Base-by-base conservation (phyloP, 148 eudicot genomes). In the Silene conica region DNA sequence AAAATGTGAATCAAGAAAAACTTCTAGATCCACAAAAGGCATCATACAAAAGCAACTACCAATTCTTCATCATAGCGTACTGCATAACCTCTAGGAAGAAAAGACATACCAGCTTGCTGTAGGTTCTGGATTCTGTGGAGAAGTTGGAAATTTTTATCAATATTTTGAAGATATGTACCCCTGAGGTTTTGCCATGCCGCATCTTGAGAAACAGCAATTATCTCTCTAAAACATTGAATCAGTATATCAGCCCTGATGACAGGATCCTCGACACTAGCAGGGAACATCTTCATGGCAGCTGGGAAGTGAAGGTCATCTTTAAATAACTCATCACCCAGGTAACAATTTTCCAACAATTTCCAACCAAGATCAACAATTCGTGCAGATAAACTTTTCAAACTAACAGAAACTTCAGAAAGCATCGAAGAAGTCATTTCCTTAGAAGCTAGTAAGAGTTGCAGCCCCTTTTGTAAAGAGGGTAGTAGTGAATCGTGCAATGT, bases 221-320 rank as follows among this genome's bases (percentile, higher is more conserved):
- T 86, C 76, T 94, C 98, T 75, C 83, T 90, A 55, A 94, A 82
- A 56, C 90, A 82, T 76, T 94, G 96, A 79, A 94, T 69, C 83
- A 94, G 72, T 80, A 94, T 87, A 76, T 94, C 98, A 71, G 97
- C 89, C 85, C 98, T 85, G 73, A 94, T 83, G 19, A 80, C 67
- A 78, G 97, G 96, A 81, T 94, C 97, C 81, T 89, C 98, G 55
- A 94, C 92, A 55, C 80, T 88, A 71, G 96, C 92, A 31, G 98
- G 98, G 82, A 89, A 92, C 84, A 94, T 94, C 85, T 94, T 92
- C 77, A 82, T 74, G 73, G 86, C 78, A 82, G 78, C 75, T 22
- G 92, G 92, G 71, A 86, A 78, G 75, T 86, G 83, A 85, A 81
- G 72, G 72, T 75, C 43, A 14, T 68, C 83, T 73, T 78, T 80